Base-by-base conservation (phyloP, 2,329 filamentous ascomycete species). In the Furcasterigmium sp. region DNA sequence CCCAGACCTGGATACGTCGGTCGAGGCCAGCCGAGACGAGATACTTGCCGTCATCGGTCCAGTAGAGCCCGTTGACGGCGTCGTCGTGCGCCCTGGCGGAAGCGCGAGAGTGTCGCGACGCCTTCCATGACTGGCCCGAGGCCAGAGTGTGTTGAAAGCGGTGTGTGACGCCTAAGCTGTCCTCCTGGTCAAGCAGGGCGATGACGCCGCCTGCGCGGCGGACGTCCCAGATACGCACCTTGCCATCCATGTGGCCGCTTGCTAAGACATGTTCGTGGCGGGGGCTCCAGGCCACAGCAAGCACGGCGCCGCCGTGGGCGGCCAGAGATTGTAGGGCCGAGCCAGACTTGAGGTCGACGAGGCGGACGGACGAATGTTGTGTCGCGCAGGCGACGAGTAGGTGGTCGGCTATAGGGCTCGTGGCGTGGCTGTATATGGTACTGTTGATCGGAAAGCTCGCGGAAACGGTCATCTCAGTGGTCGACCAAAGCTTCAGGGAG, bases 331-430 rank as follows among this genome's bases (percentile, higher is more conserved):
- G 85, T 2, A 85, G 82, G 38, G 76, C 80, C 14, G 89, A 78
- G 3, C 89, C 89, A 1, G 90, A 91, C 41, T 87, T 85, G 26
- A 96, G 73, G 58, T 97, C 91, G 6, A 96, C 80, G 7, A 97
- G 77, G 14, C 90, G 82, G 13, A 95, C 85, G 20, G 86, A 76
- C 7, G 88, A 87, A 58, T 93, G 83, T 50, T 94, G 89, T 1
- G 90, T 94, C 1, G 87, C 91, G 56, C 89, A 93, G 9, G 91
- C 90, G 9, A 96, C 86, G 4, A 95, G 76, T 0, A 95, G 72
- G 56, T 90, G 75, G 41, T 79, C 68, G 44, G 88, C 77, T 45
- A 91, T 68, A 34, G 83, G 76, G 1, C 90, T 95, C 20, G 87
- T 75, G 1, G 86, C 81, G 60, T 95, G 90, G 1, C 85, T 82